phyloP scores from a whole-genome alignment of 192 early-diverging fungal species.

The Coemansia sp. region DNA sequence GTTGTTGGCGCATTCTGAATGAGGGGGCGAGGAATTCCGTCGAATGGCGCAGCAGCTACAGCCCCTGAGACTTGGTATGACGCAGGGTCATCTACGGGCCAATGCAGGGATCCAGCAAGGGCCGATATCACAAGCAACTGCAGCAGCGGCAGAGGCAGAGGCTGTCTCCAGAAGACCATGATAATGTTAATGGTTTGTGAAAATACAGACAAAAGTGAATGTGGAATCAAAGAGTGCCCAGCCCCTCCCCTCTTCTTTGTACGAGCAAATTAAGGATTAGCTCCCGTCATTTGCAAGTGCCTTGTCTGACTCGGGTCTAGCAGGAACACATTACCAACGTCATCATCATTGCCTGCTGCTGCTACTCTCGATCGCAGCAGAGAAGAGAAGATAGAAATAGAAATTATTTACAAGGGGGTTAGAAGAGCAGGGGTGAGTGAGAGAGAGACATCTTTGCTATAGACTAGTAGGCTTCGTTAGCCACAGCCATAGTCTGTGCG shows the following conservation, averaged over 20 bases:
- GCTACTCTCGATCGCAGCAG: too few species aligned
- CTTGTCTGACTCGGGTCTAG: not conserved
- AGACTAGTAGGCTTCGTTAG: not conserved
- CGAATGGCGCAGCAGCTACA: not conserved
- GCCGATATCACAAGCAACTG: constrained; percentile 4
- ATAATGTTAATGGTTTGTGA: not conserved
- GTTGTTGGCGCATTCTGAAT: constrained; percentile 9
- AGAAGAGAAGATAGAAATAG: not conserved
- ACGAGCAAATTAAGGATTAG: not conserved
- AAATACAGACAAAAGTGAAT: not conserved
- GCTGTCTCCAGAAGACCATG: not conserved
- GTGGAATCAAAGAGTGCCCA: not conserved
- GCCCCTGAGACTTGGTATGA: not conserved
- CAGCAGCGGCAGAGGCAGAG: constrained; percentile 6
- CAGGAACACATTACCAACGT: not conserved
- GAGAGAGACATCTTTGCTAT: not conserved
- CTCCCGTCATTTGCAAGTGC: not conserved
- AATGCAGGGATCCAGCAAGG: not conserved
- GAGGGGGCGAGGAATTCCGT: not conserved
- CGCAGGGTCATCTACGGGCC: not conserved
- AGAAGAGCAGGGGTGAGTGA: not conserved
- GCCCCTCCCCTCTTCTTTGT: too few species aligned
- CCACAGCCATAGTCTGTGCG: not conserved
- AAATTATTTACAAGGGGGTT: not conserved
- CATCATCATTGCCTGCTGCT: not conserved